These are phyloP conservation scores for Seiridium cupressi DNA, from an alignment of 2,329 filamentous ascomycete genomes.

Conservation along the genomic window DNA sequence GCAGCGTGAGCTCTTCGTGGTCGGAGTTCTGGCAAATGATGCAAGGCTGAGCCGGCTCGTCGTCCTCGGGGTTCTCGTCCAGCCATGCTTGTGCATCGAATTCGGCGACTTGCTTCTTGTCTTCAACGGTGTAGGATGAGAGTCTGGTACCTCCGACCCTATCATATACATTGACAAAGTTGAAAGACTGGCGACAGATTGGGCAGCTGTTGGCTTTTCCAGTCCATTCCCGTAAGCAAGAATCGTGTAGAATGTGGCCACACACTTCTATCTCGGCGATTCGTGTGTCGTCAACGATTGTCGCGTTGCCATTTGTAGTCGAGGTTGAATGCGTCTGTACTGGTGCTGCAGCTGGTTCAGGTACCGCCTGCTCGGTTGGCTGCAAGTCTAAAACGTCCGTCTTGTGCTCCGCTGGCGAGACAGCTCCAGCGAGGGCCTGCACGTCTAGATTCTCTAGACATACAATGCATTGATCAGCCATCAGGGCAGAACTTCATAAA, in stretches of 20 bases:
- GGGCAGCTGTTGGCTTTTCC: constrained; percentile 97
- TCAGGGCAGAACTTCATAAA: constrained; percentile 33
- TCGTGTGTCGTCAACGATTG: constrained; percentile 34
- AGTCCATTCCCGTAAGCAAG: constrained; percentile 90
- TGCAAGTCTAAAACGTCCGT: constrained; percentile 7
- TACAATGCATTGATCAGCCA: constrained; percentile 68
- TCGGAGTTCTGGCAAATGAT: constrained; percentile 80
- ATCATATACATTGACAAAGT: constrained; percentile 81
- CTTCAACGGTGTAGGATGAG: constrained; percentile 65
- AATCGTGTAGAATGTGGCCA: constrained; percentile 88
- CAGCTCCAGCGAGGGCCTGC: constrained; percentile 18
- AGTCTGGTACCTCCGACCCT: constrained; percentile 70
- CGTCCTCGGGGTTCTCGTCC: constrained; percentile 70
- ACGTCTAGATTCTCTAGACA: constrained; percentile 60
- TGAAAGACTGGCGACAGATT: constrained; percentile 90
- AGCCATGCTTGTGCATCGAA: constrained; percentile 75
- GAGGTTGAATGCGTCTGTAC: constrained; percentile 18
- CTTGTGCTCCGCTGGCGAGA: constrained; percentile 5
- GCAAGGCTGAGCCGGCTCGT: constrained; percentile 72
- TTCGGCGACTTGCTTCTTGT: constrained; percentile 87
- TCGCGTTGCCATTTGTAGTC: constrained; percentile 11
- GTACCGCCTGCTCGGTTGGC: neutral
- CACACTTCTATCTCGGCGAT: constrained; percentile 70
- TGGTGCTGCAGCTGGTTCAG: constrained; percentile 12
- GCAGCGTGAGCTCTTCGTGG: constrained; percentile 78